phyloP scores from a whole-genome alignment of 176 grass and related monocot species.

The Hyparrhenia diplandra region DNA sequence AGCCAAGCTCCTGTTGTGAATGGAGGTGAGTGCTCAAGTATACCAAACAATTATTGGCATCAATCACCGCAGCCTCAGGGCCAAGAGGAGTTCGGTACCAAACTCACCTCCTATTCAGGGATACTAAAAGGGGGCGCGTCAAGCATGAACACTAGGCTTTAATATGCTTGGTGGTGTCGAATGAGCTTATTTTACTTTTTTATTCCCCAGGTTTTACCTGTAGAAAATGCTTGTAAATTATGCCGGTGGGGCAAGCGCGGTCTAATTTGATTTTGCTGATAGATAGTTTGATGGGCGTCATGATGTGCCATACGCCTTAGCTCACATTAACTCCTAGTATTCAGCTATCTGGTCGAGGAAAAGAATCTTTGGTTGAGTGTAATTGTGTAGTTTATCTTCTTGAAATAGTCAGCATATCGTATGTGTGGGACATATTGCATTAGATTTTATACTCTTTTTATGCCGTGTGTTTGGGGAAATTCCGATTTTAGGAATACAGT shows the following conservation, averaged over 20 bases:
- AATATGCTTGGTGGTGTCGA: background rate
- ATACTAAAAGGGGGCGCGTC: constrained; percentile 83
- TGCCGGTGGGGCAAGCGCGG: background rate
- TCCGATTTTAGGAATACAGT: background rate
- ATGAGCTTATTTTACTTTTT: constrained; percentile 19
- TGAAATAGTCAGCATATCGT: background rate
- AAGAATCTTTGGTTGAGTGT: constrained; percentile 5
- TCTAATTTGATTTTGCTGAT: constrained; percentile 37
- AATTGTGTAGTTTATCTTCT: constrained; percentile 13
- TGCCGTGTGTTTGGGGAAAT: background rate
- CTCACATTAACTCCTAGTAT: background rate
- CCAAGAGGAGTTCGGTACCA: constrained; percentile 28
- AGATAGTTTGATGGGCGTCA: constrained; percentile 14
- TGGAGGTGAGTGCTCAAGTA: constrained; percentile 62
- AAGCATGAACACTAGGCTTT: constrained; percentile 72
- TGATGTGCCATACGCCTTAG: background rate
- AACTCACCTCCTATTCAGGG: constrained; percentile 71
- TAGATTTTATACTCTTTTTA: background rate
- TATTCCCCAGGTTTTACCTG: constrained; percentile 26
- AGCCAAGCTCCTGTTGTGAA: constrained; percentile 33
- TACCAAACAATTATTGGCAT: constrained; percentile 26
- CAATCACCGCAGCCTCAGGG: constrained; percentile 40
- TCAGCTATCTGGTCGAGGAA: constrained; percentile 5
- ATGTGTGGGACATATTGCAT: background rate
- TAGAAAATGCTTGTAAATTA: constrained; percentile 60